Percentiles rank a stretch among this genome's conserved stretches.
Conservation (phyloP, 108 stramenopile species). For the Parietichytrium sp. region DNA sequence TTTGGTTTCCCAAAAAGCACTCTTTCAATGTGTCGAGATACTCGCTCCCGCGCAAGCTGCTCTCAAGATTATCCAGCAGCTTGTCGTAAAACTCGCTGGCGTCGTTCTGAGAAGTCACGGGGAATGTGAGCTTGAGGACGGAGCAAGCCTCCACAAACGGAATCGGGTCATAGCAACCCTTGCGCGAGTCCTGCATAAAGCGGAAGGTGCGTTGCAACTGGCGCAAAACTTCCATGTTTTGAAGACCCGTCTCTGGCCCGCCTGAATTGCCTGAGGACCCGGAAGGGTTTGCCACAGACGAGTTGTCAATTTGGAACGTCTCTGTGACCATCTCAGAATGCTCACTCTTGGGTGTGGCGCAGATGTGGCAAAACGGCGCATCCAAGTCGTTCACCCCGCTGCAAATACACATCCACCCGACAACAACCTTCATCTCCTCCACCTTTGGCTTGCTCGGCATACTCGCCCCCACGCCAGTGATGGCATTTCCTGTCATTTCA, state of each 20-base stretch:
- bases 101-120: constrained; percentile 32
- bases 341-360: background rate
- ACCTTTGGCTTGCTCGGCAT: background rate
- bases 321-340: constrained; percentile 31
- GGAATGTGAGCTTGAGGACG: constrained; percentile 20
- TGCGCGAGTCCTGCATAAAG: constrained; percentile 3
- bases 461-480: background rate
- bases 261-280: background rate
- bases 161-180: constrained; percentile 33
- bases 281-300: too few relatives aligned
- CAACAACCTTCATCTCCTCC: background rate
- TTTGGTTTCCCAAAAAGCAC: background rate
- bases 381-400: constrained; percentile 15
- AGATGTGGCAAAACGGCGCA: constrained; percentile 20
- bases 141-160: background rate
- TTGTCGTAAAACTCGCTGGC: constrained; percentile 29
- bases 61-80: background rate
- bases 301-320: background rate
- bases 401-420: constrained; percentile 6
- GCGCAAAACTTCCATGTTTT: constrained; percentile 8
- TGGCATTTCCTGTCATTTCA: background rate
- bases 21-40: constrained; percentile 5
- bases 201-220: constrained; percentile 35
- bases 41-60: background rate
- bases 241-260: background rate